Base-by-base conservation (phyloP, 140 eudicot genomes). In the Flaveria floridana region DNA sequence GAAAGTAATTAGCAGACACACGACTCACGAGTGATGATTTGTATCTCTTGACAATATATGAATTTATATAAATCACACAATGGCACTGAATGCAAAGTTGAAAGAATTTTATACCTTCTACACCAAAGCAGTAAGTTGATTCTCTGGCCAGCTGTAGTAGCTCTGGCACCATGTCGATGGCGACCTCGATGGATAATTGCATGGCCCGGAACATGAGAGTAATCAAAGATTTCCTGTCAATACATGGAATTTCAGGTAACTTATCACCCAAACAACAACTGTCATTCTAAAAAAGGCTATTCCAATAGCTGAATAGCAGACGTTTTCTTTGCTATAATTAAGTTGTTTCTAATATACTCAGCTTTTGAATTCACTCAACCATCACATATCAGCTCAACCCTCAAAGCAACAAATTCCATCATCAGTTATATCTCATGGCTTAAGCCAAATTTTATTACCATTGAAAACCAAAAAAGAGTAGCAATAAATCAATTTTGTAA, bases 111-210 rank as follows among this genome's bases (percentile, higher is more conserved):
- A 23, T 85, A 94, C 99, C 96, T 94, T 84, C 96, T 87, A 80
- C 99, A 94, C 97, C 97, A 94, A 68, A 94, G 71, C 26, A 94
- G 72, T 75, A 90, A 79, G 79, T 94, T 94, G 20, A 87, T 74
- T 72, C 99, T 87, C 65, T 80, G 73, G 39, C 99, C 99, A 59
- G 86, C 66, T 66, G 90, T 88, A 63, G 95, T 94, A 53, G 99
- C 95, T 81, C 97, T 81, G 57, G 96, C 99, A 75, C 96, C 97
- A 85, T 94, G 99, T 23, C 99, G 87, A 76, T 90, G 97, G 69
- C 97, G 97, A 70, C 98, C 98, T 19, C 96, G 89, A 70, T 93
- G 98, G 71, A 93, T 84, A 78, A 93, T 68, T 56, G 97, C 98
- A 75, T 78, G 88, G 50, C 96, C 96, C 0, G 92, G 91, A 53